phyloP scores from a whole-genome alignment of 164 flowering plant genomes.

The Umbilicus rupestris region DNA sequence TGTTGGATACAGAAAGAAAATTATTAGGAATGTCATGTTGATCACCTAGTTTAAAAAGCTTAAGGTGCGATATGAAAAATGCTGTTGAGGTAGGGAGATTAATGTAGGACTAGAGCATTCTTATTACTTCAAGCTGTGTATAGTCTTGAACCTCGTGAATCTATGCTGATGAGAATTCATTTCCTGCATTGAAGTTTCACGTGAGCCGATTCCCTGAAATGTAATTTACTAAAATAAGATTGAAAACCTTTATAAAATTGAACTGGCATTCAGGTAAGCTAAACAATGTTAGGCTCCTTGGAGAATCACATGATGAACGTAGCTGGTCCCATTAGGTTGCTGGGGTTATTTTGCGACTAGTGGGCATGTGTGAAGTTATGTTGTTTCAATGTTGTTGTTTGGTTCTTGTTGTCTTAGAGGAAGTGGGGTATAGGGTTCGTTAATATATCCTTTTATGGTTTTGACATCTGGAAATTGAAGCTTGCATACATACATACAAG shows the following conservation, averaged over 20 bases:
- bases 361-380: constrained; percentile 1
- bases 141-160: background rate
- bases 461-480: background rate
- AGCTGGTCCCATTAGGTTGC: background rate
- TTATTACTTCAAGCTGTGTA: background rate
- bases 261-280: background rate
- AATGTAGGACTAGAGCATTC: background rate
- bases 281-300: background rate
- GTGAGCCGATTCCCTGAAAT: background rate
- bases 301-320: constrained; percentile 1
- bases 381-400: background rate
- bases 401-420: background rate
- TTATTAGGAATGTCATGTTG: background rate
- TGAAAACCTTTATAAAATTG: background rate
- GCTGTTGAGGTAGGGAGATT: background rate
- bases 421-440: background rate
- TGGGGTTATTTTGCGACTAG: background rate
- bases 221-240: background rate
- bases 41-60: background rate
- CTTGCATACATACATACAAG: background rate
- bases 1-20: background rate
- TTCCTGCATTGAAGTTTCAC: constrained; percentile 2
- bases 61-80: background rate
- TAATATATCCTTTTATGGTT: background rate
- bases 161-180: background rate